Evolutionary conservation across 2,329 filamentous ascomycete genomes (phyloP).

Genomic region (Teratosphaeria viscida): DNA sequence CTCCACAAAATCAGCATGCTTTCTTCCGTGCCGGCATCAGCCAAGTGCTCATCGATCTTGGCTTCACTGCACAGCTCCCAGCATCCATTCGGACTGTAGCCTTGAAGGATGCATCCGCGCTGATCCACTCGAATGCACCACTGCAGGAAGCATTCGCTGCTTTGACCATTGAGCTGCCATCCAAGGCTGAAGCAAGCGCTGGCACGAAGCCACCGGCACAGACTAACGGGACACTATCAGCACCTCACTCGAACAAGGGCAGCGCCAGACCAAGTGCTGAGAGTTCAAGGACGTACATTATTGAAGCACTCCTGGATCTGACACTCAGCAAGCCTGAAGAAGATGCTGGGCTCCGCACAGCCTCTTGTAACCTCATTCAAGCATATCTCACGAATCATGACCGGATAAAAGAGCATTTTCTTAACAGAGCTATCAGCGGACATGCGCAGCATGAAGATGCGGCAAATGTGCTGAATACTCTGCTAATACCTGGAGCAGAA

Average conservation of each 20-base stretch:
- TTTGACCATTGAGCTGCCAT: slow-evolving; percentile 53
- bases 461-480: slow-evolving; percentile 68
- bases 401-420: slow-evolving; percentile 74
- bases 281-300: slow-evolving; percentile 59
- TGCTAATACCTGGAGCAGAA: slow-evolving; percentile 63
- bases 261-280: slow-evolving; percentile 21
- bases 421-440: slow-evolving; percentile 60
- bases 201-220: slow-evolving; percentile 9
- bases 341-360: slow-evolving; percentile 69
- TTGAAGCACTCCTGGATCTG: slow-evolving; percentile 82
- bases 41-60: slow-evolving; percentile 68
- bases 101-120: slow-evolving; percentile 72
- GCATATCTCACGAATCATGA: slow-evolving; percentile 80
- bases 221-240: slow-evolving; percentile 17
- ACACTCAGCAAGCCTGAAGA: slow-evolving; percentile 57
- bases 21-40: slow-evolving; percentile 78
- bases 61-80: slow-evolving; percentile 64
- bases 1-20: slow-evolving; percentile 69
- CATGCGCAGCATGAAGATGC: slow-evolving; percentile 75
- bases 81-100: slow-evolving; percentile 78
- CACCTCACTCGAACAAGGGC: slow-evolving; percentile 12
- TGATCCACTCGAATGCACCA: slow-evolving; percentile 68
- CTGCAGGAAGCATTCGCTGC: slow-evolving; percentile 87
- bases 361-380: slow-evolving; percentile 82
- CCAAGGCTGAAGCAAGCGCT: slow-evolving; percentile 4